Percentiles rank a stretch among this genome's conserved stretches.
These are phyloP conservation scores for Aplosporella prunicola DNA, from an alignment of 2,329 filamentous ascomycete species.

Conservation along the genomic window DNA sequence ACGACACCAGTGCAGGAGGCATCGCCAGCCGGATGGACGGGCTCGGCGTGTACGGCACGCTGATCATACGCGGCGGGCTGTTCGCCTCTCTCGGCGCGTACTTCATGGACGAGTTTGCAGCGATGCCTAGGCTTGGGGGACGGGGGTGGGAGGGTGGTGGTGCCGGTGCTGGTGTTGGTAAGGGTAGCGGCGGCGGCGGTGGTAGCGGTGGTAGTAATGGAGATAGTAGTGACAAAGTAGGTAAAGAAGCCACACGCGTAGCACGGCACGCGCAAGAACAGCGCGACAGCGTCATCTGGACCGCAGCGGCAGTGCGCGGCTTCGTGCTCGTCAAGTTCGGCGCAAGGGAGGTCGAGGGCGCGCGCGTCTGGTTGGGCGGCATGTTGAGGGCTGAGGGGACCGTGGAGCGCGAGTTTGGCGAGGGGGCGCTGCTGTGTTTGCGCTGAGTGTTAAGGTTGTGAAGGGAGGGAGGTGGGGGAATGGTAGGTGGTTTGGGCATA, in stretches of 20 bases:
- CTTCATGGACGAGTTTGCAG: slow-evolving; percentile 69
- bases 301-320: slow-evolving; percentile 35
- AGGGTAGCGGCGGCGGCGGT: slow-evolving; percentile 73
- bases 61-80: slow-evolving; percentile 68
- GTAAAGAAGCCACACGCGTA: slow-evolving; percentile 39
- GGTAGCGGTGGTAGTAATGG: slow-evolving; percentile 34
- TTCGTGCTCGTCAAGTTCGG: slow-evolving; percentile 91
- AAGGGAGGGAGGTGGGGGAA: no score
- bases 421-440: slow-evolving; percentile 65
- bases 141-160: slow-evolving; percentile 56
- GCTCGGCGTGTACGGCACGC: slow-evolving; percentile 70
- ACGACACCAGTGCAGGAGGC: slow-evolving; percentile 15
- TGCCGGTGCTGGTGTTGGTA: slow-evolving; percentile 16
- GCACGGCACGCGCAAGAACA: slow-evolving; percentile 50
- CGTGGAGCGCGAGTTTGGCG: slow-evolving; percentile 62
- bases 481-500: no score
- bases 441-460: background rate
- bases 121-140: slow-evolving; percentile 70
- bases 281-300: slow-evolving; percentile 26
- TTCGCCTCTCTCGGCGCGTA: slow-evolving; percentile 59
- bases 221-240: slow-evolving; percentile 21
- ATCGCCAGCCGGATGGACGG: slow-evolving; percentile 54
- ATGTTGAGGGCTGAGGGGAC: slow-evolving; percentile 70
- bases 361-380: slow-evolving; percentile 65
- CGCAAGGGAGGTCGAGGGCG: slow-evolving; percentile 70